phyloP scores from a whole-genome alignment of 192 early-diverging fungal species.

The Diversispora eburnea region DNA sequence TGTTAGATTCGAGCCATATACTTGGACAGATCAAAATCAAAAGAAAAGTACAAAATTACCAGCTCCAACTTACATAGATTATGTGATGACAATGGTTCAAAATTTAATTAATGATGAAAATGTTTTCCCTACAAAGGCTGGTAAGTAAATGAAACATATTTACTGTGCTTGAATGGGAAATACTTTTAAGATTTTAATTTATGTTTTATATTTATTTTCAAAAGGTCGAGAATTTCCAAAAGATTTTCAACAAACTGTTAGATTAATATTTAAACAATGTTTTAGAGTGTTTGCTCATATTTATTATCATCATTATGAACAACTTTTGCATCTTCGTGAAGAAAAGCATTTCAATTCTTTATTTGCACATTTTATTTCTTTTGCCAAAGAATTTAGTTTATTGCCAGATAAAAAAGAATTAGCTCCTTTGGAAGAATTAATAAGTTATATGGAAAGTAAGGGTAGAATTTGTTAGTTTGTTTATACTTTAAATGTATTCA shows the following conservation, averaged over 20 bases:
- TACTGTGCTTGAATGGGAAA: too few species aligned
- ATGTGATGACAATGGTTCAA: constrained; percentile 83
- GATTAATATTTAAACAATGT: constrained; percentile 78
- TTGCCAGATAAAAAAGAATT: constrained; percentile 84
- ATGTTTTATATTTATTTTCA: not conserved
- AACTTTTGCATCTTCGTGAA: constrained; percentile 74
- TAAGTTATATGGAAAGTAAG: constrained; percentile 48
- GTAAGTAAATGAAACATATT: constrained; percentile 36
- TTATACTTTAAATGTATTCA: too few species aligned
- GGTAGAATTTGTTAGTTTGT: constrained; percentile 32
- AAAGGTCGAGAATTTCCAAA: constrained; percentile 80
- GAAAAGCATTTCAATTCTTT: constrained; percentile 94
- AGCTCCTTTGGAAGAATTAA: constrained; percentile 74
- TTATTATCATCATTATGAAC: constrained; percentile 86
- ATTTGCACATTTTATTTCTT: constrained; percentile 93
- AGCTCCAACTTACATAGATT: constrained; percentile 96
- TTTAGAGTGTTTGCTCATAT: constrained; percentile 92
- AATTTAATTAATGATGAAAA: constrained; percentile 83
- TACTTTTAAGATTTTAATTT: too few species aligned
- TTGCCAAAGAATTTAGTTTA: constrained; percentile 89
- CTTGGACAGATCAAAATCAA: constrained; percentile 84
- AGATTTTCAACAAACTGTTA: constrained; percentile 65
- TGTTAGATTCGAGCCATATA: constrained; percentile 28
- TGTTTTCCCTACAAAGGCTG: constrained; percentile 90
- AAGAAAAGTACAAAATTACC: constrained; percentile 75